These are phyloP conservation scores for Sabuloglossum arenarium DNA, from an alignment of 495 filamentous ascomycete genomes.

Conservation along the genomic window DNA sequence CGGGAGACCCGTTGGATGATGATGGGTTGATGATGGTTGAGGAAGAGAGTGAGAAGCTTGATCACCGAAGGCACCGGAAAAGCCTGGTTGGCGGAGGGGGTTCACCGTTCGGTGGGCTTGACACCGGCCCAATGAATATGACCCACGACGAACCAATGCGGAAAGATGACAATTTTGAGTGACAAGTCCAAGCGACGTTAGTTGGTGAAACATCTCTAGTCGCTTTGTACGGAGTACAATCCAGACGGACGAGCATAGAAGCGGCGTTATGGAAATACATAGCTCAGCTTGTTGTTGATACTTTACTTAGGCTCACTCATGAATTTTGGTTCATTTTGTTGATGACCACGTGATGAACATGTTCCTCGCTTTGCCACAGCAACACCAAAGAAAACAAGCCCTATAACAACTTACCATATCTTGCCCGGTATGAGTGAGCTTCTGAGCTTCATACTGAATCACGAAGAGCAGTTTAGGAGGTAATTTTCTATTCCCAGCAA, in stretches of 20 bases:
- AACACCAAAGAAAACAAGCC: background rate
- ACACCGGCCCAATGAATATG: slow-evolving; percentile 27
- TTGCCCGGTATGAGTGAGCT: slow-evolving; percentile 31
- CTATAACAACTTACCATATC: background rate
- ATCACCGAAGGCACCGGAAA: slow-evolving; percentile 17
- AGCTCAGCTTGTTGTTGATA: background rate
- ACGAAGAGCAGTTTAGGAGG: slow-evolving; percentile 48
- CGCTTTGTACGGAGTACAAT: background rate
- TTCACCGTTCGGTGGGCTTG: slow-evolving; percentile 18
- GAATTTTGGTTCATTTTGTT: background rate
- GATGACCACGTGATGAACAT: background rate
- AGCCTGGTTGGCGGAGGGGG: slow-evolving; percentile 21
- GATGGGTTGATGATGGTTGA: slow-evolving; percentile 22
- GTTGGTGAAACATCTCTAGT: background rate
- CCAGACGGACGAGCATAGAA: background rate
- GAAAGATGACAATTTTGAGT: slow-evolving; percentile 32
- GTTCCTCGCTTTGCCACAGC: background rate
- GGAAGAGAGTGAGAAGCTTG: slow-evolving; percentile 38
- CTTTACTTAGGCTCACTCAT: background rate
- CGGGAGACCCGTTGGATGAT: slow-evolving; percentile 18
- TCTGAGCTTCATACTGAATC: slow-evolving; percentile 34
- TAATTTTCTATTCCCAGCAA: slow-evolving; percentile 14
- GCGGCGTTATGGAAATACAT: background rate
- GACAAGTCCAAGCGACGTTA: slow-evolving; percentile 12
- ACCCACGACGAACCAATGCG: slow-evolving; percentile 16